These are phyloP conservation scores for Trichocladium antarcticum DNA, from an alignment of 495 filamentous ascomycete species.

Conservation along the genomic window DNA sequence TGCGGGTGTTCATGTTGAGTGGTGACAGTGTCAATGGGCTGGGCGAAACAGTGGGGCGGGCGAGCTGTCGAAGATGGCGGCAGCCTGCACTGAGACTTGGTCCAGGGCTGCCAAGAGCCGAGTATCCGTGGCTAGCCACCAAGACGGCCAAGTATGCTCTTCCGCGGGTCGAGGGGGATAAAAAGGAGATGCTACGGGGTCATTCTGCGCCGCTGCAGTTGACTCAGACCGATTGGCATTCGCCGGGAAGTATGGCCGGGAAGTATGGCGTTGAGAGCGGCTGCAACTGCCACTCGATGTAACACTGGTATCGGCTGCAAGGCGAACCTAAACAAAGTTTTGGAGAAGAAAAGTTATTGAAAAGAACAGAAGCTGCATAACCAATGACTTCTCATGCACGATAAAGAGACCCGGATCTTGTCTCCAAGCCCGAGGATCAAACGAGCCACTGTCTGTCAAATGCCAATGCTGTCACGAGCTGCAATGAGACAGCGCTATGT, in stretches of 20 bases:
- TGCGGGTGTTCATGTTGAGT: constrained; percentile 75
- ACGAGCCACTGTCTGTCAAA: neutral
- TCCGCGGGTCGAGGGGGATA: neutral
- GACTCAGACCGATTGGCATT: neutral
- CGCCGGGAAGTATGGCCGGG: neutral
- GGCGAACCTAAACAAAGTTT: too few relatives aligned
- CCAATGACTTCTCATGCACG: neutral
- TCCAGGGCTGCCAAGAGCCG: neutral
- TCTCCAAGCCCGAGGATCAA: neutral
- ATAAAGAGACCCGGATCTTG: neutral
- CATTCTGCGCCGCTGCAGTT: neutral
- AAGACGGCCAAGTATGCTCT: neutral
- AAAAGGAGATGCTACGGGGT: neutral
- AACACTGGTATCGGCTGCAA: too few relatives aligned
- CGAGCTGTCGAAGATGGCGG: neutral
- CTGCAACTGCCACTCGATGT: too few relatives aligned
- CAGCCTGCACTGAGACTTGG: neutral
- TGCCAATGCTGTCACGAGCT: constrained; percentile 12
- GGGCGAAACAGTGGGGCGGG: neutral
- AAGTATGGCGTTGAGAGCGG: neutral
- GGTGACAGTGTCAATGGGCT: neutral
- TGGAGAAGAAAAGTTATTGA: too few relatives aligned
- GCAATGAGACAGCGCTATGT: neutral
- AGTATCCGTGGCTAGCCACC: too few relatives aligned
- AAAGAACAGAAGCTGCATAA: neutral